These are phyloP conservation scores for Suillus placidus DNA, from an alignment of 768 basidiomycete genomes.

Conservation along the genomic window DNA sequence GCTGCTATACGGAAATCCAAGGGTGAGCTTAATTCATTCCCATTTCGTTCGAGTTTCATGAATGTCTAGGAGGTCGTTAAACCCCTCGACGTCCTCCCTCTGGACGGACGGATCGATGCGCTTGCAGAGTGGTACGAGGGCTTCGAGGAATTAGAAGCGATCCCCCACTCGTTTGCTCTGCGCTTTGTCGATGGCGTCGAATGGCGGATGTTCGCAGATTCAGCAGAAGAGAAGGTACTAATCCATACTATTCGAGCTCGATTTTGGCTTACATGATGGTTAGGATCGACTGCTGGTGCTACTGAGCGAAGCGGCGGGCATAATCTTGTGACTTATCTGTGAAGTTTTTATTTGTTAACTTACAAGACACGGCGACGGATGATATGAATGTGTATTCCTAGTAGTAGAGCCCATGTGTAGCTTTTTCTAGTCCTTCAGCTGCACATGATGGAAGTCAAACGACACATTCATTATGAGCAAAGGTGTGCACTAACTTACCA, in stretches of 20 bases:
- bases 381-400: slow-evolving; percentile 1
- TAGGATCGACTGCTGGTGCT: slow-evolving; percentile 33
- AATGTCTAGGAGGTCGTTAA: slow-evolving; percentile 30
- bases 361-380: neutral
- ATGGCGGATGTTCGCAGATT: slow-evolving; percentile 65
- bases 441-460: neutral
- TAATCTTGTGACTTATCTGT: slow-evolving; percentile 30
- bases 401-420: neutral
- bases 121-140: slow-evolving; percentile 68
- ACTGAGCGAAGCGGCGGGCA: slow-evolving; percentile 31
- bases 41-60: slow-evolving; percentile 2
- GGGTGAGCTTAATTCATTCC: slow-evolving; percentile 38
- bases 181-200: slow-evolving; percentile 54
- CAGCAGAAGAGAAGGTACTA: slow-evolving; percentile 62
- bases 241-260: neutral
- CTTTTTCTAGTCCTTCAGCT: neutral
- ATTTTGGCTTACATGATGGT: neutral
- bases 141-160: slow-evolving; percentile 66
- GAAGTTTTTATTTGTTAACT: slow-evolving; percentile 3
- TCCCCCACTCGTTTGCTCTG: slow-evolving; percentile 66
- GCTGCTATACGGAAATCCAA: slow-evolving; percentile 53
- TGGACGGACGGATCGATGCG: slow-evolving; percentile 48
- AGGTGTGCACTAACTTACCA: neutral
- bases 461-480: neutral
- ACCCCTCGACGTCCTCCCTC: slow-evolving; percentile 40